phyloP scores from a whole-genome alignment of 106 monocot genomes.

The Dendrobium nobile region DNA sequence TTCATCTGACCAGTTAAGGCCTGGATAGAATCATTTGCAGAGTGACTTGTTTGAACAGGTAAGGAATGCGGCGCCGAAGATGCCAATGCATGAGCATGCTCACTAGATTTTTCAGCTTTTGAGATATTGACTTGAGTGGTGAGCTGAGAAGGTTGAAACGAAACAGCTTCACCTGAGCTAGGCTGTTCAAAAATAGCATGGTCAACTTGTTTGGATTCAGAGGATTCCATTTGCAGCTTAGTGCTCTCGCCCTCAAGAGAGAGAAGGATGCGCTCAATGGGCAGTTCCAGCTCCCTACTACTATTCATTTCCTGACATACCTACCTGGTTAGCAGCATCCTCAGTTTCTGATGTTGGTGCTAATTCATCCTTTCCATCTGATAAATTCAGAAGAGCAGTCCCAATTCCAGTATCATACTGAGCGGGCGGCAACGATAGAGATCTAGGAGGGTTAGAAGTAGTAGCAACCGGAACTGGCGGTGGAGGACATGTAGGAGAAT shows the following conservation, averaged over 20 bases:
- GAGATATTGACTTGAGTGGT: not conserved
- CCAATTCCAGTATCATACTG: constrained; percentile 1
- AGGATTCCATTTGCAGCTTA: constrained; percentile 3
- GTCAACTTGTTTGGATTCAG: constrained; percentile 4
- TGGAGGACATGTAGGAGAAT: too few relatives aligned
- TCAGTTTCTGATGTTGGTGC: constrained; percentile 9
- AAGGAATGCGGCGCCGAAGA: not conserved
- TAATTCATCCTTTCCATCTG: constrained; percentile 4
- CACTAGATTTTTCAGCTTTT: constrained; percentile 8
- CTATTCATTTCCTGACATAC: not conserved
- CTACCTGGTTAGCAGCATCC: constrained; percentile 4
- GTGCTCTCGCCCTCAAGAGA: constrained; percentile 1
- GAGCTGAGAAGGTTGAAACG: constrained; percentile 11
- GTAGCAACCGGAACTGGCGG: too few relatives aligned
- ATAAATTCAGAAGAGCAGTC: not conserved
- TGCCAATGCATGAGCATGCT: not conserved
- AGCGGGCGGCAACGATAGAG: too few relatives aligned
- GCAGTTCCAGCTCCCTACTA: constrained; percentile 2
- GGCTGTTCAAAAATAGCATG: not conserved
- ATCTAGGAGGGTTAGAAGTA: too few relatives aligned
- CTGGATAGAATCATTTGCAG: constrained; percentile 5
- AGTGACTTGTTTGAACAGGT: constrained; percentile 8
- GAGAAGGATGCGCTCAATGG: not conserved
- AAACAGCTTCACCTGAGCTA: constrained; percentile 1
- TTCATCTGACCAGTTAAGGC: not conserved